Evolutionary conservation across 2,329 filamentous ascomycete species (phyloP), one percentile per base, ranked within the genome.

Genomic region (Claviceps quebecensis): DNA sequence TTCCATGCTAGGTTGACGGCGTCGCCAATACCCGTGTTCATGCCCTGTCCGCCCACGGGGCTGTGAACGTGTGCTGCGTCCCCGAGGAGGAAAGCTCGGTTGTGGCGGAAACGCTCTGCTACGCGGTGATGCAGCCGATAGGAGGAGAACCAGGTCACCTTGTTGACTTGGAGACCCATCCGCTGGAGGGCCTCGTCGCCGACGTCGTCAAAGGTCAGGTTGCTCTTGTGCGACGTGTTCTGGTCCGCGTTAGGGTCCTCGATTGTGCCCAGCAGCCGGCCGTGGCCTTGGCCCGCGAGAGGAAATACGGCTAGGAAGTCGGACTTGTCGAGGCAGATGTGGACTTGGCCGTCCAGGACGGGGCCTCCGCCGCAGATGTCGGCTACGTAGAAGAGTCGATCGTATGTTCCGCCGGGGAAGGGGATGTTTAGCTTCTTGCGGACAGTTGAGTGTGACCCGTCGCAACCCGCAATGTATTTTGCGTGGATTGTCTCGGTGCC

Each of bases 1-100:
- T 78, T 76, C 76, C 77, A 80, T 8, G 69, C 70, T 1, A 80
- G 59, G 44, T 73, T 75, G 29, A 78, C 73, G 0, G 76, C 74
- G 58, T 80, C 77, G 5, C 74, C 71, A 36, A 80, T 69, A 3
- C 77, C 77, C 0, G 76, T 80, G 56, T 81, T 81, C 56, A 80
- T 68, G 0, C 78, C 77, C 55, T 80, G 76, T 0, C 76, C 77
- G 0, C 76, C 77, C 8, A 76, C 74, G 38, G 75, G 74, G 1
- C 69, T 75, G 52, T 79, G 75, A 2, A 76, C 75, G 51, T 81
- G 77, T 0, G 74, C 75, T 0, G 76, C 75, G 51, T 81, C 78
- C 3, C 77, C 77, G 6, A 72, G 75, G 0, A 80, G 63, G 45
- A 79, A 44, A 19, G 41, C 19, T 8, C 41, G 19, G 22, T 43